These are phyloP conservation scores for Calycina herbarum DNA, from an alignment of 2,329 filamentous ascomycete genomes.

Conservation along the genomic window DNA sequence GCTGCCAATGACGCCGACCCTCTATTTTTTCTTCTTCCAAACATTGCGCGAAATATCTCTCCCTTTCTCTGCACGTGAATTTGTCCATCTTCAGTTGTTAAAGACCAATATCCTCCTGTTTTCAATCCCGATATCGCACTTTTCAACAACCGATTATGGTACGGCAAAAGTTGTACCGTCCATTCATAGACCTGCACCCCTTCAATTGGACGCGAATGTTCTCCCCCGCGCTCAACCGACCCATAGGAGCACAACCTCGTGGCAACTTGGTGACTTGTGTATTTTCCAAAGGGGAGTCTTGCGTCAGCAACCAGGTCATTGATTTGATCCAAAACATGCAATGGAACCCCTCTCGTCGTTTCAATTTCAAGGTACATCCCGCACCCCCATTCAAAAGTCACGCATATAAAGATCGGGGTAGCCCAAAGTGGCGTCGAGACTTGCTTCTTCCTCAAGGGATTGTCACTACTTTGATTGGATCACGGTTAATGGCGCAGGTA, in stretches of 20 bases:
- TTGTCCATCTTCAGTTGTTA: background rate
- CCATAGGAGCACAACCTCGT: constrained; percentile 1
- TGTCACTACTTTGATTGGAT: background rate
- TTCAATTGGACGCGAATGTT: constrained; percentile 3
- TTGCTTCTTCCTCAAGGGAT: constrained; percentile 7
- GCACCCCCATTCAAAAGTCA: background rate
- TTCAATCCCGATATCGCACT: background rate
- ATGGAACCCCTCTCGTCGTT: constrained; percentile 6
- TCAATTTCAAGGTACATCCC: constrained; percentile 9
- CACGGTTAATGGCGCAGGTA: background rate
- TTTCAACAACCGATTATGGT: background rate
- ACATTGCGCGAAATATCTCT: constrained; percentile 3
- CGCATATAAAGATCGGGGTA: constrained; percentile 7
- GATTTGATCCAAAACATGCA: background rate
- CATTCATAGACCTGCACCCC: background rate
- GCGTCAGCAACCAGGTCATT: background rate
- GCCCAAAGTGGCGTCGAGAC: background rate
- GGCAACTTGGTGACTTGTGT: background rate
- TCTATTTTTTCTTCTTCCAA: background rate
- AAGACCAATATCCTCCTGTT: background rate
- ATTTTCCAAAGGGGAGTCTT: background rate
- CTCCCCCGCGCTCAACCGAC: background rate
- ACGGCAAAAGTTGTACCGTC: background rate
- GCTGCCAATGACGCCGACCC: constrained; percentile 5
- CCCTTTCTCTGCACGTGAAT: constrained; percentile 2